Percentiles rank a stretch among this genome's conserved stretches.
phyloP scores from a whole-genome alignment of 768 basidiomycete genomes.

The Coprinellus micaceus region DNA sequence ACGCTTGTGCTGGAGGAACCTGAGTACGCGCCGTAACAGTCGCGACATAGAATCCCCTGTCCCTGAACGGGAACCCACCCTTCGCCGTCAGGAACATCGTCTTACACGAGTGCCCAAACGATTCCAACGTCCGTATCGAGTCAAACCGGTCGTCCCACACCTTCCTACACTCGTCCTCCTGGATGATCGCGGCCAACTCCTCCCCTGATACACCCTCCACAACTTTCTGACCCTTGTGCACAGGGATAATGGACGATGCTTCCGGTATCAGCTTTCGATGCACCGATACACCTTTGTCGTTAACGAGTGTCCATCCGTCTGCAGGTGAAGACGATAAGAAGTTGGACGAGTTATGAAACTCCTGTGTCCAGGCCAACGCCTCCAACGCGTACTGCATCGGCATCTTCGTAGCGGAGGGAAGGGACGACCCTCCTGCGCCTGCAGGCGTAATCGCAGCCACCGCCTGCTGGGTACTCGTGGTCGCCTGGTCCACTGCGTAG shows the following conservation, averaged over 20 bases:
- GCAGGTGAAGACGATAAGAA: slow-evolving; percentile 32
- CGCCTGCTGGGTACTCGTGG: slow-evolving; percentile 70
- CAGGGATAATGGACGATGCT: slow-evolving; percentile 75
- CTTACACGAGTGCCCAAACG: slow-evolving; percentile 69
- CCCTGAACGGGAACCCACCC: slow-evolving; percentile 86
- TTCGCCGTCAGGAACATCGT: slow-evolving; percentile 73
- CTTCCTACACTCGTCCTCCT: slow-evolving; percentile 66
- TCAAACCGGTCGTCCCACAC: slow-evolving; percentile 88
- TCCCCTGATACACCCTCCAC: slow-evolving; percentile 93
- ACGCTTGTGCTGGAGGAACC: slow-evolving; percentile 24
- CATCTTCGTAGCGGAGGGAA: slow-evolving; percentile 53
- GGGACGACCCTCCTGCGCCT: slow-evolving; percentile 34
- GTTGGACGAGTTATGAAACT: slow-evolving; percentile 35
- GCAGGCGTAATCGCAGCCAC: slow-evolving; percentile 73
- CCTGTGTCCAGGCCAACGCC: slow-evolving; percentile 75
- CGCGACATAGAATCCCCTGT: slow-evolving; percentile 81
- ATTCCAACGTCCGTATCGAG: slow-evolving; percentile 63
- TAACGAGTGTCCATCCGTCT: slow-evolving; percentile 72
- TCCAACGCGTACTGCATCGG: slow-evolving; percentile 83
- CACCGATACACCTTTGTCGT: slow-evolving; percentile 72
- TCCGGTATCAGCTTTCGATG: slow-evolving; percentile 73
- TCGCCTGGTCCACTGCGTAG: slow-evolving; percentile 72
- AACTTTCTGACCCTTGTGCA: slow-evolving; percentile 86
- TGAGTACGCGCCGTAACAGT: slow-evolving; percentile 65
- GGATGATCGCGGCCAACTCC: slow-evolving; percentile 75